phyloP scores from a whole-genome alignment of 768 basidiomycete species.

The Trametes coccinea region DNA sequence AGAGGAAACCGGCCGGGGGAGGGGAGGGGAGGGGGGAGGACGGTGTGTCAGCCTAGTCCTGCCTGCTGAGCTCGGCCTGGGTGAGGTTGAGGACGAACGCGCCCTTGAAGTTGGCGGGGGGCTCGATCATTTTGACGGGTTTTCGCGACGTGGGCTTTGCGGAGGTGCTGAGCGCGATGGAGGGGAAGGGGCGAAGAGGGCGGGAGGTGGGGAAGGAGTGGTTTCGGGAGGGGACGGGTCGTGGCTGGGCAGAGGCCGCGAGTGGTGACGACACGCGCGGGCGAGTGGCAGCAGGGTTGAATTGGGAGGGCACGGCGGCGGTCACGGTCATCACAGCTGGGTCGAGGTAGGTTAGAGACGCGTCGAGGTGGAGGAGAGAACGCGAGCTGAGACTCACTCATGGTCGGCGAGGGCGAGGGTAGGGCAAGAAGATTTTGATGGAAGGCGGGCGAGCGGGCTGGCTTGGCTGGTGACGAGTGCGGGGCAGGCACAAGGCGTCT shows the following conservation, averaged over 20 bases:
- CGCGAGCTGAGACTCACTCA: conserved; percentile 42
- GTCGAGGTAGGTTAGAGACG: neutral
- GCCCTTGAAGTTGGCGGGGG: conserved; percentile 67
- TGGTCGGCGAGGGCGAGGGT: neutral
- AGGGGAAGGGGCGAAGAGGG: conserved; percentile 75
- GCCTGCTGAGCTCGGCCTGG: conserved; percentile 78
- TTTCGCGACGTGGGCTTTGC: conserved; percentile 30
- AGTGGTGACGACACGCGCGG: conserved; percentile 62
- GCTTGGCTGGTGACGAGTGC: neutral
- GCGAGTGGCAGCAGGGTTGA: conserved; percentile 22
- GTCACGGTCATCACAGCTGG: conserved; percentile 29
- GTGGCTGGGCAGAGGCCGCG: conserved; percentile 42
- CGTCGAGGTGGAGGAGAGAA: conserved; percentile 48
- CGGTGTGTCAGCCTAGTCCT: conserved; percentile 41
- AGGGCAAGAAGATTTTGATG: neutral
- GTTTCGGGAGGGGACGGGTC: conserved; percentile 41
- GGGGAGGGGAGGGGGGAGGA: neutral
- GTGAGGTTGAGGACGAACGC: conserved; percentile 80
- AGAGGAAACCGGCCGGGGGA: neutral
- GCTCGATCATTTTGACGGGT: conserved; percentile 75
- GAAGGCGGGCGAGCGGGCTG: neutral
- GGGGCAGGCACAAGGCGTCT: neutral
- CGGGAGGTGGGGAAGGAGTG: conserved; percentile 70
- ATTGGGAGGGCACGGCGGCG: conserved; percentile 19
- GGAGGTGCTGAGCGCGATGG: conserved; percentile 44